phyloP scores from a whole-genome alignment of 345 rosid genomes.

The Aquilaria malaccensis region DNA sequence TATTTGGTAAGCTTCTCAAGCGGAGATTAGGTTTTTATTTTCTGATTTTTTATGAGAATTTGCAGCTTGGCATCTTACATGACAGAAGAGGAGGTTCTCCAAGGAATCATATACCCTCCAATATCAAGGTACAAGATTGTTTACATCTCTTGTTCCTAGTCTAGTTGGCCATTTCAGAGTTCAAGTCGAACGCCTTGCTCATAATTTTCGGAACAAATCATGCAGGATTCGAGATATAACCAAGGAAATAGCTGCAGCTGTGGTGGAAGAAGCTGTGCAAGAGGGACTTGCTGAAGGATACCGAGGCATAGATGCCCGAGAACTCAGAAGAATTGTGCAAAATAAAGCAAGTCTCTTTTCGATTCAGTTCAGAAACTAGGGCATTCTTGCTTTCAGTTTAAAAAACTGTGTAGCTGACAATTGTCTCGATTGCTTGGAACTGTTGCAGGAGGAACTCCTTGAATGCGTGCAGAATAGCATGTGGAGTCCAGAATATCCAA shows the following conservation, averaged over 20 bases:
- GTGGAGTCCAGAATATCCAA: constrained; percentile 93
- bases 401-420: background rate
- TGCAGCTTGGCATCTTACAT: constrained; percentile 91
- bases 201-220: background rate
- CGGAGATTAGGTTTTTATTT: constrained; percentile 1
- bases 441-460: constrained; percentile 58
- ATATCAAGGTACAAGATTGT: constrained; percentile 55
- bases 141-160: background rate
- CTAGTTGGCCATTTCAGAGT: background rate
- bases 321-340: constrained; percentile 39
- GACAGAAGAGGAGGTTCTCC: constrained; percentile 79
- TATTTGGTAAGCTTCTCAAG: background rate
- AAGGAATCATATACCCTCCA: constrained; percentile 78
- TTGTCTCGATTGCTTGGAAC: background rate
- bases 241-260: constrained; percentile 81
- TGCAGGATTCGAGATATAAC: constrained; percentile 91
- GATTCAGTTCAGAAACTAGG: background rate
- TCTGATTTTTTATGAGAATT: constrained; percentile 15
- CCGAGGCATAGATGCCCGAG: constrained; percentile 74
- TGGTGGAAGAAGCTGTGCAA: constrained; percentile 76
- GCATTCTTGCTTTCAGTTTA: background rate
- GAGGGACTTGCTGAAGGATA: constrained; percentile 82
- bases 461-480: constrained; percentile 67
- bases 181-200: too few relatives aligned
- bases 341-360: constrained; percentile 30